These are phyloP conservation scores for Aspergillus texensis DNA, from an alignment of 2,329 filamentous ascomycete genomes.

Conservation along the genomic window DNA sequence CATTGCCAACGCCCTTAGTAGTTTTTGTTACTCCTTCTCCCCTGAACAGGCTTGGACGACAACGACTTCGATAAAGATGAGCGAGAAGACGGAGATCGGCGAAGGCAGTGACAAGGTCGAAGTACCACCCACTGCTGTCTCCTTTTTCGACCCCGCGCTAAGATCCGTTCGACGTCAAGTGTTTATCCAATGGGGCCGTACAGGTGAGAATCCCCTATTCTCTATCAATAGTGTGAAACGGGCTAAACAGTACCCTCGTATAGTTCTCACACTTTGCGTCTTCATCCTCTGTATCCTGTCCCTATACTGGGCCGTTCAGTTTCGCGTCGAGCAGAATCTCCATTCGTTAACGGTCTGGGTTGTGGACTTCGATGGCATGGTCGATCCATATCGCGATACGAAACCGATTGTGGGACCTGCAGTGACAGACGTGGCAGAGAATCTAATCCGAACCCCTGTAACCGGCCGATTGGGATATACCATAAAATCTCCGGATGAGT, in stretches of 20 bases:
- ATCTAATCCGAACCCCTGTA: slow-evolving; percentile 43
- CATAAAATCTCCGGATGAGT: slow-evolving; percentile 53
- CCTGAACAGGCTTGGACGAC: not conserved
- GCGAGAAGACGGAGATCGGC: slow-evolving; percentile 10
- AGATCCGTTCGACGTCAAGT: slow-evolving; percentile 24
- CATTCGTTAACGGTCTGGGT: slow-evolving; percentile 57
- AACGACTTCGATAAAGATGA: slow-evolving; percentile 1
- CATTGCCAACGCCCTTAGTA: too few relatives aligned
- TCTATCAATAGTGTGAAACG: not conserved
- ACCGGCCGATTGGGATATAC: slow-evolving; percentile 53
- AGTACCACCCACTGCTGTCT: slow-evolving; percentile 23
- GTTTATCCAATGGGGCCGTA: slow-evolving; percentile 28
- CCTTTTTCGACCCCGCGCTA: slow-evolving; percentile 32
- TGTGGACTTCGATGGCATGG: slow-evolving; percentile 64
- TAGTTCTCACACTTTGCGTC: slow-evolving; percentile 50
- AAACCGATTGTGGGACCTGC: slow-evolving; percentile 58
- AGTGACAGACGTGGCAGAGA: slow-evolving; percentile 50
- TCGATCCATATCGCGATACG: slow-evolving; percentile 52
- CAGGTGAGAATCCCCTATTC: slow-evolving; percentile 17
- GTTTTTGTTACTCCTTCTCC: not conserved
- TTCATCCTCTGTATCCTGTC: slow-evolving; percentile 62
- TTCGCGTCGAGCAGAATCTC: slow-evolving; percentile 53
- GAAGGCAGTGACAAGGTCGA: slow-evolving; percentile 14
- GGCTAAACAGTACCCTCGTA: not conserved
- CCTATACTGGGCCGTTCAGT: slow-evolving; percentile 64